Base-by-base conservation (phyloP, 164 flowering plant species). In the Berberis thunbergii region DNA sequence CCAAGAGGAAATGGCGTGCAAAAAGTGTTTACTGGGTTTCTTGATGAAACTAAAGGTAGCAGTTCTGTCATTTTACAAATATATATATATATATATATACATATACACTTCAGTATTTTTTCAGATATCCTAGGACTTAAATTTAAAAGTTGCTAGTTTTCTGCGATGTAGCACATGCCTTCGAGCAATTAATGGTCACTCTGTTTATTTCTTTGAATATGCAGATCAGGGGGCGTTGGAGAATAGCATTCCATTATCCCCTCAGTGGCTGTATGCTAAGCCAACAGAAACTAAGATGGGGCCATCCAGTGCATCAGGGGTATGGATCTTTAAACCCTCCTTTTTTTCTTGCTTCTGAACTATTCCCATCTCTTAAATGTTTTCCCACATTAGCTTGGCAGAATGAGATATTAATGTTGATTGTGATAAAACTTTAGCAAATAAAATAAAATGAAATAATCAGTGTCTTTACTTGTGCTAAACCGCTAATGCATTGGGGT, bases 221-320 rank as follows among this genome's bases (percentile, higher is more conserved):
- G 73, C 85, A 88, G 98, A 94, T 78, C 92, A 80, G 75, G 70
- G 48, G 49, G 59, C 71, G 43, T 76, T 87, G 10, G 97, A 94
- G 38, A 91, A 69, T 79, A 86, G 76, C 77, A 91, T 91, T 44
- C 97, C 98, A 4, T 64, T 94, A 67, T 94, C 98, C 70, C 98
- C 97, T 0, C 98, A 94, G 64, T 94, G 98, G 97, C 93, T 94
- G 52, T 83, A 94, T 76, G 72, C 87, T 46, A 94, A 86, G 76
- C 90, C 95, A 54, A 76, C 55, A 45, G 98, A 93, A 50, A 43
- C 81, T 43, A 93, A 86, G 79, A 59, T 64, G 42, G 70, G 69
- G 49, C 67, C 64, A 61, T 49, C 67, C 26, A 41, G 72, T 58
- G 56, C 64, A 43, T 57, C 72, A 46, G 76, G 70, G 70, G 76